A percentile compares a stretch with the other conserved stretches of the same genome.
Conservation (phyloP, 108 stramenopile species). For the Schizochytrium sp. region DNA sequence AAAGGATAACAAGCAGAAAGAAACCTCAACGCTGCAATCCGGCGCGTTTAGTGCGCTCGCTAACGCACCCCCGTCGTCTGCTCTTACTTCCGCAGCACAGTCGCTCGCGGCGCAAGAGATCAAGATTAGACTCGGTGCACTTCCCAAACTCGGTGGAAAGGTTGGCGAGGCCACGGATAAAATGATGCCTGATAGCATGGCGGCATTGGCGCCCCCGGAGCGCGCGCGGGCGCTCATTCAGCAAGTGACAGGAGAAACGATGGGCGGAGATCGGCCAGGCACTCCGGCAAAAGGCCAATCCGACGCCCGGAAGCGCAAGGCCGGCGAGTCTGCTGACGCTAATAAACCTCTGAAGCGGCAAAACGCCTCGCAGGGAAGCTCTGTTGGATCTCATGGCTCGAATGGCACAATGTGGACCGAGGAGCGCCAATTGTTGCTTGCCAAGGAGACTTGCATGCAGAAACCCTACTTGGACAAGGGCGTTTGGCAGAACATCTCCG, state of each 20-base stretch:
- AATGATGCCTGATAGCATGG: constrained; percentile 58
- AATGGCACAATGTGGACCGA: background rate
- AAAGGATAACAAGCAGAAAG: too few species aligned
- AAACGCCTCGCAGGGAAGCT: constrained; percentile 48
- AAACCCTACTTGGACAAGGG: background rate
- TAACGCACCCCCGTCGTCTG: background rate
- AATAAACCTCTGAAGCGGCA: constrained; percentile 32
- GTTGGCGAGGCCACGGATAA: constrained; percentile 19
- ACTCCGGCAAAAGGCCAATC: background rate
- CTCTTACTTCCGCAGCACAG: background rate
- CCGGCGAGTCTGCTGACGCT: background rate
- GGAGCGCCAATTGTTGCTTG: background rate
- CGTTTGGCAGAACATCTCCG: background rate
- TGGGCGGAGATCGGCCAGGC: constrained; percentile 46
- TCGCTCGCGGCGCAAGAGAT: background rate
- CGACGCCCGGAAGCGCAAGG: background rate
- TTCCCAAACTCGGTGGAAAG: background rate
- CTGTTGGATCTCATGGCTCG: background rate
- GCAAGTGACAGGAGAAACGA: constrained; percentile 41
- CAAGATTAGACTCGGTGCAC: background rate
- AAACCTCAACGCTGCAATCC: too few species aligned
- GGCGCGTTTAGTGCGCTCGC: too few species aligned
- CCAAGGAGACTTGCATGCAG: background rate
- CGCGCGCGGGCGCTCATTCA: constrained; percentile 51
- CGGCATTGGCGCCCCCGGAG: constrained; percentile 74